These are phyloP conservation scores for Lasiodiplodia gonubiensis DNA, from an alignment of 2,329 filamentous ascomycete species.

Conservation along the genomic window DNA sequence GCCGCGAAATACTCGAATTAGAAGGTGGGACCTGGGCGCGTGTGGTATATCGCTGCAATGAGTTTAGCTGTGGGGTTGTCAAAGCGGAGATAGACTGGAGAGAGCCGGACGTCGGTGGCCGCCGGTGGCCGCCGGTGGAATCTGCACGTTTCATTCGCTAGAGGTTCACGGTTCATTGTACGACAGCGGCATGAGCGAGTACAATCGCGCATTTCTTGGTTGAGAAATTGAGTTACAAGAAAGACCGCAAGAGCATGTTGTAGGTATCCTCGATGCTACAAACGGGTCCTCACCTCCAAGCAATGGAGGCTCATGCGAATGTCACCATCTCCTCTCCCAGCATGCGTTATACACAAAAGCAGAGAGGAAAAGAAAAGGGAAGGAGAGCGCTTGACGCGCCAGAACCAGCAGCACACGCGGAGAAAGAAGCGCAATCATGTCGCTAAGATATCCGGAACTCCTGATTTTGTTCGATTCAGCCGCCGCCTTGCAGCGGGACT, in stretches of 20 bases:
- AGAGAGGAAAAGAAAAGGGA: constrained; percentile 22
- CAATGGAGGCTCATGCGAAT: constrained; percentile 39
- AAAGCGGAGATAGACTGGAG: constrained; percentile 22
- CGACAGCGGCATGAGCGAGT: not conserved
- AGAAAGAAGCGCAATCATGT: constrained; percentile 45
- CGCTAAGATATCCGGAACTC: constrained; percentile 53
- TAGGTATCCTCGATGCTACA: constrained; percentile 55
- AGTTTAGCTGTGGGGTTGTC: constrained; percentile 25
- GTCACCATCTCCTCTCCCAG: constrained; percentile 50
- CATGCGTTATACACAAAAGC: constrained; percentile 46
- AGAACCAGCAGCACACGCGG: constrained; percentile 45
- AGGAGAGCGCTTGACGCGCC: constrained; percentile 36
- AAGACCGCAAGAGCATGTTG: constrained; percentile 50
- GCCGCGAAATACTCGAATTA: constrained; percentile 8
- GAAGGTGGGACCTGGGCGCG: constrained; percentile 19
- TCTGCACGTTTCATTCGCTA: not conserved
- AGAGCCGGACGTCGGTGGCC: constrained; percentile 19
- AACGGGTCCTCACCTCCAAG: constrained; percentile 48
- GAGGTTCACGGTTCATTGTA: not conserved
- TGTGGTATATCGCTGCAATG: constrained; percentile 12
- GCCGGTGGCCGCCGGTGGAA: constrained; percentile 18
- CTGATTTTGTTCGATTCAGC: constrained; percentile 37
- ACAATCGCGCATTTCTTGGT: not conserved
- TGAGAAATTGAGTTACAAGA: constrained; percentile 30
- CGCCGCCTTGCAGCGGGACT: constrained; percentile 39